Base-by-base conservation (phyloP, 2,329 filamentous ascomycete species). In the Hypoxylon sp. region DNA sequence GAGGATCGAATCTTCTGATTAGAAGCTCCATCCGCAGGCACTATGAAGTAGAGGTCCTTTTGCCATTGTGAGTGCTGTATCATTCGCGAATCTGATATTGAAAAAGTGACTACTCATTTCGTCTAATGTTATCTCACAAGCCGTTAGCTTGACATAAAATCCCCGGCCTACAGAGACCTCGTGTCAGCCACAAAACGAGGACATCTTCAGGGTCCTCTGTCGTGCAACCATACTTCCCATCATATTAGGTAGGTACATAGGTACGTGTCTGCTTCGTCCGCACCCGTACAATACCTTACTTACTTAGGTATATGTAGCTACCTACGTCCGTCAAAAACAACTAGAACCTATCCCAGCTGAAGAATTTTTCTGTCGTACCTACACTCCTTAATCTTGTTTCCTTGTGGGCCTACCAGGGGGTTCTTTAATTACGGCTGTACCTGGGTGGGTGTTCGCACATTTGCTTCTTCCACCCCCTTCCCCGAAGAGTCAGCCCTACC, bases 401-500 rank as follows among this genome's bases (percentile, higher is more conserved):
- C 36, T 28, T 49, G 17, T 13, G 30, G 49, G n/a, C 32, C 25
- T 7, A 4, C 11, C 14, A 21, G 32, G 30, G 45, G 30, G 5
- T 11, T 17, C 21, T 50, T 21, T 41, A 10, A 25, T 50, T n/a
- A 30, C 13, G 41, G n/a, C 25, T n/a, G n/a, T n/a, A n/a, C n/a
- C n/a, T n/a, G n/a, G n/a, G n/a, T n/a, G n/a, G n/a, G n/a, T 49
- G 51, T 59, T 38, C 30, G 13, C 19, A n/a, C 25, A 56, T 66
- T 67, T 49, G 46, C 55, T 59, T 50, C 21, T 41, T 36, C 38
- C 36, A 11, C n/a, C 7, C n/a, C n/a, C n/a, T n/a, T n/a, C n/a
- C n/a, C n/a, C n/a, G n/a, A n/a, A n/a, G 17, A 17, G 57, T 63
- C 67, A 69, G 67, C 67, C 67, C 67, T 69, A 69, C 43, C 63